Evolutionary conservation across 352 stramenopile species (phyloP).

Genomic region (Thalassiosira mediterranea): DNA sequence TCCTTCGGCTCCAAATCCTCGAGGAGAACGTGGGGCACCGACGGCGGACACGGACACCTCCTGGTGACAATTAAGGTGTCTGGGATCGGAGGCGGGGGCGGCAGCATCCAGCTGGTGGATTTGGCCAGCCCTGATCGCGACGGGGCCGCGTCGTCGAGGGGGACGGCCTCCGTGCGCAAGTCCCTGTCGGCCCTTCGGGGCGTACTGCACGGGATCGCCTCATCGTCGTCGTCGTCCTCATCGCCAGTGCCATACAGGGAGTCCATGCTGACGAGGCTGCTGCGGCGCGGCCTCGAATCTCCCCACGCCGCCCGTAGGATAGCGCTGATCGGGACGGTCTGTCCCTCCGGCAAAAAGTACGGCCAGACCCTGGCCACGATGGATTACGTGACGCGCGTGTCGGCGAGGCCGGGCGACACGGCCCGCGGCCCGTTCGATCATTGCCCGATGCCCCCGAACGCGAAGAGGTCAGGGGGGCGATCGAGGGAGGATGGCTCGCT

Average conservation of each 20-base stretch:
- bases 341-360: conserved; percentile 59
- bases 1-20: conserved; percentile 45
- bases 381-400: conserved; percentile 67
- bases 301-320: neutral
- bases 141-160: conserved; percentile 9
- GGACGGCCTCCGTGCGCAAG: conserved; percentile 51
- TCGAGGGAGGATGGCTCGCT: neutral
- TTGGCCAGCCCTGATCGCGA: conserved; percentile 44
- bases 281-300: conserved; percentile 71
- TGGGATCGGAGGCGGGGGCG: conserved; percentile 12
- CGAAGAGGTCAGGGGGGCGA: neutral
- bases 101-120: conserved; percentile 61
- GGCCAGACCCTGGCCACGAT: conserved; percentile 67
- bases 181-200: conserved; percentile 57
- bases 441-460: neutral
- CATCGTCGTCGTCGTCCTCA: neutral
- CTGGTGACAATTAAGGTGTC: conserved; percentile 60
- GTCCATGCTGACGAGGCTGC: conserved; percentile 73
- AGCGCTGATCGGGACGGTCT: conserved; percentile 67
- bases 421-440: conserved; percentile 47
- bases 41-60: conserved; percentile 63
- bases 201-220: conserved; percentile 54
- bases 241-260: conserved; percentile 64
- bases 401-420: conserved; percentile 48
- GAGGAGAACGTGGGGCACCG: conserved; percentile 33